Base-by-base conservation (phyloP, 768 basidiomycete genomes). In the Tulasnella sp. region DNA sequence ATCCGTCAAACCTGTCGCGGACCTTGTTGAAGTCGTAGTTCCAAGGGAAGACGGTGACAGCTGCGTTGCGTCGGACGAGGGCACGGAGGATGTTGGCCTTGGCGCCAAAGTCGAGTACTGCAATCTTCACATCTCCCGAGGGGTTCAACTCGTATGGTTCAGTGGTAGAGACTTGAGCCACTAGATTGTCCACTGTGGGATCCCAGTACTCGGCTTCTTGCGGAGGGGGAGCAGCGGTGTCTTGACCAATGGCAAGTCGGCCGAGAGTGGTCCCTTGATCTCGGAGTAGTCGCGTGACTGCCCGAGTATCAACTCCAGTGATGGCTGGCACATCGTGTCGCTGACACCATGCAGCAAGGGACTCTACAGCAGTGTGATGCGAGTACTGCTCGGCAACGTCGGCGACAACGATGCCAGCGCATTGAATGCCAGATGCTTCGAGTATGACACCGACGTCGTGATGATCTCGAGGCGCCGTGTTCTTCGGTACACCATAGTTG, bases 221-320 rank as follows among this genome's bases (percentile, higher is more conserved):
- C 1, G 94, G 94, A 0, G 78, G 68, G 38, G 83, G 75, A 11
- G 78, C 73, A 1, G 77, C 75, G 17, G 77, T 76, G 64, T 92
- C 92, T 0, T 77, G 69, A 3, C 95, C 96, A 48, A 96, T 71
- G 26, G 91, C 89, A 34, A 99, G 75, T 51, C 86, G 85, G 49
- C 95, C 95, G 9, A 97, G 85, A 0, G 95, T 99, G 10, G 95
- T 97, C 43, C 96, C 96, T 66, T 97, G 93, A 68, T 97, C 92
- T 65, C 96, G 90, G 49, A 99, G 79, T 3, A 99, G 78, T 24
- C 80, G 79, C 10, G 96, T 99, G 68, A 99, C 88, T 17, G 96
- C 96, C 56, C 95, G 90, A 29, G 96, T 99, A 70, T 98, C 96
- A 64, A 98, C 92, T 27, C 94, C 95, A 3, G 94, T 94, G 67